A percentile compares a stretch with the other conserved stretches of the same genome.
phyloP scores from a whole-genome alignment of 2,329 filamentous ascomycete genomes.

The Triangularia verruculosa region DNA sequence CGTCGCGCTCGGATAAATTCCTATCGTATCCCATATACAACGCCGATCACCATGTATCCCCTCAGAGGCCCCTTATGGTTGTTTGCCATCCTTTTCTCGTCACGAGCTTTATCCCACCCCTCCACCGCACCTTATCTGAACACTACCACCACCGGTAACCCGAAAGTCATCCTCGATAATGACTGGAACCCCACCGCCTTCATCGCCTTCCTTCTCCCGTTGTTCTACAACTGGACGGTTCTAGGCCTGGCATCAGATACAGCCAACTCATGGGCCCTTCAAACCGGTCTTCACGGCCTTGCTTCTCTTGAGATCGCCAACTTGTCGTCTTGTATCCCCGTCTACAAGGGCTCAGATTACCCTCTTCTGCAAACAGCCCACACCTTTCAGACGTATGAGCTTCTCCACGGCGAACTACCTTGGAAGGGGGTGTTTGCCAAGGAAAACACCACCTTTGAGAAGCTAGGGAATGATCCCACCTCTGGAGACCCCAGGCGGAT shows the following conservation, averaged over 20 bases:
- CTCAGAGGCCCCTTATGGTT: not conserved
- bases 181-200: not conserved
- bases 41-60: not conserved
- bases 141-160: not conserved
- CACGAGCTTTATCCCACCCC: not conserved
- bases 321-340: not conserved
- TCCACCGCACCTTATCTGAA: not conserved
- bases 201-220: not conserved
- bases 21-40: not conserved
- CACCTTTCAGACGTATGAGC: not conserved
- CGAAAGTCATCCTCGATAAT: not conserved
- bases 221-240: not conserved
- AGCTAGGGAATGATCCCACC: not conserved
- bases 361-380: not conserved
- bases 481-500: not conserved
- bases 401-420: not conserved
- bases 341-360: not conserved
- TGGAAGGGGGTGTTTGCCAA: not conserved
- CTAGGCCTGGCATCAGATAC: not conserved
- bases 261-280: not conserved
- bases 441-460: not conserved
- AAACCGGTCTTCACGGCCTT: not conserved
- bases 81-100: not conserved
- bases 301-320: not conserved
- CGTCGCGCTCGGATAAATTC: no score